A percentile compares a stretch with the other conserved stretches of the same genome.
Evolutionary conservation across 2,329 filamentous ascomycete species (phyloP).

Genomic region (Xylariaceae sp.): DNA sequence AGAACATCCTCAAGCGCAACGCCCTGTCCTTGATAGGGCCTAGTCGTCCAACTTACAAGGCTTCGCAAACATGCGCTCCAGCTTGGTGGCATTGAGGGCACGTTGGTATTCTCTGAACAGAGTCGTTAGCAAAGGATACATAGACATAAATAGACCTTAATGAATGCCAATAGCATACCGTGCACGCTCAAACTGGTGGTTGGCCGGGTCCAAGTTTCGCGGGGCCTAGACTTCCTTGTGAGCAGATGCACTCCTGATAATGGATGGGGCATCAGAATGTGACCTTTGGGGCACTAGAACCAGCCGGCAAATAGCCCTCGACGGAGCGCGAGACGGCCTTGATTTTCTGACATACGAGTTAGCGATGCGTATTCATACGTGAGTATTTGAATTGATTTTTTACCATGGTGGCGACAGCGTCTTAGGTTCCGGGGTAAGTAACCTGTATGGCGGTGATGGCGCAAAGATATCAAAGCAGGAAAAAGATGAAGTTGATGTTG

Average conservation of each 20-base stretch:
- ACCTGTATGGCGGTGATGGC: not conserved
- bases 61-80: constrained; percentile 85
- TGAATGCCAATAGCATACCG: constrained; percentile 6
- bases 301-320: constrained; percentile 43
- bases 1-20: too few species aligned
- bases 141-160: too few species aligned
- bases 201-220: constrained; percentile 18
- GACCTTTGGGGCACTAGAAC: constrained; percentile 21
- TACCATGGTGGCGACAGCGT: constrained; percentile 13
- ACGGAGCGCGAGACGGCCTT: constrained; percentile 13
- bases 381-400: too few species aligned
- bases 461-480: constrained; percentile 3
- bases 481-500: constrained; percentile 9
- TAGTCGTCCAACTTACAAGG: constrained; percentile 45
- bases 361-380: not conserved
- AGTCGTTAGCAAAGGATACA: not conserved
- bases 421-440: not conserved
- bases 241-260: constrained; percentile 1
- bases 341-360: constrained; percentile 15
- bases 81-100: constrained; percentile 60
- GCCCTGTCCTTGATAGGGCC: too few species aligned
- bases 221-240: constrained; percentile 29
- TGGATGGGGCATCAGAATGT: not conserved
- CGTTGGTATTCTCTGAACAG: constrained; percentile 35
- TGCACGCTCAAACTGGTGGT: constrained; percentile 63